Evolutionary conservation across 257 asterid genomes (phyloP), one percentile per base, ranked within the genome.

Genomic region (Haberlea rhodopensis): DNA sequence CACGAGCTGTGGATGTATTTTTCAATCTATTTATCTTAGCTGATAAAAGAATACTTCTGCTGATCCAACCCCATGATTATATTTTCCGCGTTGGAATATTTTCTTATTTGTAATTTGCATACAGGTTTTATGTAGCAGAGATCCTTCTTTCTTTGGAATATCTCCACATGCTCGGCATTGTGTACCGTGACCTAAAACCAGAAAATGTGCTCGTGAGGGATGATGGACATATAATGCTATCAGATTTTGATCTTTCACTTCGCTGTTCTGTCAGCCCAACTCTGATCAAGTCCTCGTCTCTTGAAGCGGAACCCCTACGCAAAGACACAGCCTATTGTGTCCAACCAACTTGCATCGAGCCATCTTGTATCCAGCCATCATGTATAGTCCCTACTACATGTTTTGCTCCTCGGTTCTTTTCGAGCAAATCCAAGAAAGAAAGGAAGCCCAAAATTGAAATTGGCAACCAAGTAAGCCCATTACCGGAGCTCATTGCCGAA

Each of bases 261-360:
- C 91, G 87, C 51, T 85, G 91, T 51, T 63, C 83, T n/a, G 91
- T 85, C 59, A 85, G 89, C 74, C 91, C 91, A 1, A 85, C 88
- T n/a, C 85, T 85, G 23, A 77, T 85, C 22, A 85, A 76, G 51
- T 78, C 88, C 65, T 73, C 91, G 3, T 71, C 91, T 25, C 8
- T 69, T 8, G 88, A 85, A 2, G 45, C 69, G 0, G 88, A 78
- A 18, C 67, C 83, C 25, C 66, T 53, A 1, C 63, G 67, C 28
- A 78, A 73, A 71, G 80, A 72, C 73, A 22, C 76, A 0, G 82
- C 16, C 45, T 85, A 82, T 48, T 81, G 87, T 22, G 80, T 57
- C 60, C 89, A 83, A 72, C 88, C 89, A 6, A 68, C 89, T 22
- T 82, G 85, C 79, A 73, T 81, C 53, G 76, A 72, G 63, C 84